These are phyloP conservation scores for Lentinula raphanica DNA, from an alignment of 768 basidiomycete species.

Conservation along the genomic window DNA sequence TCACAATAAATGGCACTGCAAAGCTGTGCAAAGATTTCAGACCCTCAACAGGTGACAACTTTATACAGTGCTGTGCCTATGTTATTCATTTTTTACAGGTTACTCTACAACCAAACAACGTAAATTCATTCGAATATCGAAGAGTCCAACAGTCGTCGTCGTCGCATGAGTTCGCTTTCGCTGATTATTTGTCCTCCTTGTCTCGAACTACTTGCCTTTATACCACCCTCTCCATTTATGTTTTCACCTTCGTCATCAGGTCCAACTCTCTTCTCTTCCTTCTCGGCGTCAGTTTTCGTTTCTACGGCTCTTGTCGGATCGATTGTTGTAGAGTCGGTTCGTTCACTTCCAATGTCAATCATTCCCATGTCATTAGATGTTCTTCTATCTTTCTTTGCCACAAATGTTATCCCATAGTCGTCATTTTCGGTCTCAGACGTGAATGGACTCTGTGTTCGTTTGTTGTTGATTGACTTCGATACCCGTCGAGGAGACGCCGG, in stretches of 20 bases:
- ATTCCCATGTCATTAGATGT: slow-evolving; percentile 10
- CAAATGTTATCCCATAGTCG: slow-evolving; percentile 66
- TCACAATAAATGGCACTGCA: not conserved
- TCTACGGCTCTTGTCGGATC: slow-evolving; percentile 1
- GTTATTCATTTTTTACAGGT: not conserved
- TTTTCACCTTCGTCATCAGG: slow-evolving; percentile 2
- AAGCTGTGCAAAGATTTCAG: not conserved
- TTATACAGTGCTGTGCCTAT: not conserved
- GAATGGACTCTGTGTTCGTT: slow-evolving; percentile 20
- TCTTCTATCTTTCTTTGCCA: slow-evolving; percentile 46
- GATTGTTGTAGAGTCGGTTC: slow-evolving; percentile 5
- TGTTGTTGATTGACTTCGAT: not conserved
- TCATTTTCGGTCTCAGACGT: slow-evolving; percentile 63
- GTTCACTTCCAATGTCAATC: slow-evolving; percentile 2
- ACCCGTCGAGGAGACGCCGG: not conserved
- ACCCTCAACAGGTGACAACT: not conserved
- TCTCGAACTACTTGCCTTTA: slow-evolving; percentile 26
- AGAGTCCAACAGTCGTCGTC: slow-evolving; percentile 71
- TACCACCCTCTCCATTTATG: not conserved
- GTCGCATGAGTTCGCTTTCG: slow-evolving; percentile 74
- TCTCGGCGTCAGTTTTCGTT: slow-evolving; percentile 6
- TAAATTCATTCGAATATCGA: slow-evolving; percentile 50
- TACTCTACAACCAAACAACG: slow-evolving; percentile 6
- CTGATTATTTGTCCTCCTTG: slow-evolving; percentile 63
- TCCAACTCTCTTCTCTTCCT: not conserved